A percentile compares a stretch with the other conserved stretches of the same genome.
phyloP scores from a whole-genome alignment of 352 stramenopile genomes.

The Aphanomyces stellatus region DNA sequence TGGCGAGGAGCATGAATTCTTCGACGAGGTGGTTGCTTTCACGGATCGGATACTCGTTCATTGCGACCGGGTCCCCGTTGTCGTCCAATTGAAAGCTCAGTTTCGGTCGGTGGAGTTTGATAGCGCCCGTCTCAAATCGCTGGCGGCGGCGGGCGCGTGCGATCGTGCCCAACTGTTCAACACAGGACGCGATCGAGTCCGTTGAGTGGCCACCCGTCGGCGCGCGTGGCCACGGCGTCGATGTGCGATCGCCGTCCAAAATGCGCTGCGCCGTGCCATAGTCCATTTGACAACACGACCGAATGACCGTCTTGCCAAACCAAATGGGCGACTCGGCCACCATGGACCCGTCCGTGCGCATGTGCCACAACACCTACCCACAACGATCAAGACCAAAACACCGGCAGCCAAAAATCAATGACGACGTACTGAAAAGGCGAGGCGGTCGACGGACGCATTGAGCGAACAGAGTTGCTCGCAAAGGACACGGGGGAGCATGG shows the following conservation, averaged over 20 bases:
- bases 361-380: slow-evolving; percentile 89
- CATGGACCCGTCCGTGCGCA: slow-evolving; percentile 92
- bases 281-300: slow-evolving; percentile 94
- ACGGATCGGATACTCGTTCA: slow-evolving; percentile 86
- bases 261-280: slow-evolving; percentile 96
- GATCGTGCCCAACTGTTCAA: slow-evolving; percentile 58
- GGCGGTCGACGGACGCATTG: slow-evolving; percentile 93
- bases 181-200: slow-evolving; percentile 10
- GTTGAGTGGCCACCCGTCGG: slow-evolving; percentile 49
- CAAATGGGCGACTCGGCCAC: slow-evolving; percentile 84
- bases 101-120: slow-evolving; percentile 91
- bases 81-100: slow-evolving; percentile 90
- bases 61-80: slow-evolving; percentile 84
- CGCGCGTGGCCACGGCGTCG: slow-evolving; percentile 8
- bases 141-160: slow-evolving; percentile 59
- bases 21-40: slow-evolving; percentile 94
- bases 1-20: slow-evolving; percentile 98
- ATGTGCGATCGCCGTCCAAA: slow-evolving; percentile 85
- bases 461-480: slow-evolving; percentile 96
- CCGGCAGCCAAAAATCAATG: not conserved
- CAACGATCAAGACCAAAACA: not conserved
- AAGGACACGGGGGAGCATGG: slow-evolving; percentile 95
- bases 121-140: slow-evolving; percentile 87
- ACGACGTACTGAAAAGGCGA: slow-evolving; percentile 82
- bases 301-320: slow-evolving; percentile 97